phyloP scores from a whole-genome alignment of 176 grass and related monocot genomes.

The Carex cristatella region DNA sequence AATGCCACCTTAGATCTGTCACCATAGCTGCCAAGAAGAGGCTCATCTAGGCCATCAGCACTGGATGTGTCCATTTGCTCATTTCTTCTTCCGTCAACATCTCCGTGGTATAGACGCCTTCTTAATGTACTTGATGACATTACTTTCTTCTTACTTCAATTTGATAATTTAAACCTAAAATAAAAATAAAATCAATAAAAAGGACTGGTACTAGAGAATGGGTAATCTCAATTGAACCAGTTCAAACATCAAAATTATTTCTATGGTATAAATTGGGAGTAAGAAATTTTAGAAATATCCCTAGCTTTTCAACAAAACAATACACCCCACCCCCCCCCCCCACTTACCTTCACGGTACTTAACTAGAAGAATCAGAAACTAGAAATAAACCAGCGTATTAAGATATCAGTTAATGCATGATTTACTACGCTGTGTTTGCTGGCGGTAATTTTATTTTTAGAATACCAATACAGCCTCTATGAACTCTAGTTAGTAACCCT shows the following conservation, averaged over 20 bases:
- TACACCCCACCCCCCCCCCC: no score
- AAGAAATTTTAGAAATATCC: not conserved
- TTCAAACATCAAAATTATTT: not conserved
- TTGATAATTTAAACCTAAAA: not conserved
- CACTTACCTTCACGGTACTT: no score
- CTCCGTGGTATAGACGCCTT: slow-evolving; percentile 62
- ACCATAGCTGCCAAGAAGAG: slow-evolving; percentile 39
- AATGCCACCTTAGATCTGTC: slow-evolving; percentile 12
- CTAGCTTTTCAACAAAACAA: no score
- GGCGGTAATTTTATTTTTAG: not conserved
- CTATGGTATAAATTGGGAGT: not conserved
- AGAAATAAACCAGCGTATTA: not conserved
- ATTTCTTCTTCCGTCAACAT: slow-evolving; percentile 58
- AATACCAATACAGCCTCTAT: not conserved
- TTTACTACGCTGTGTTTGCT: not conserved
- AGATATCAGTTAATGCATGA: not conserved
- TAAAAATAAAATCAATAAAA: not conserved
- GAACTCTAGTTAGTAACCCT: not conserved
- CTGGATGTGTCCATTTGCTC: slow-evolving; percentile 48
- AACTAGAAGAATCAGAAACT: not conserved
- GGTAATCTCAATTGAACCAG: not conserved
- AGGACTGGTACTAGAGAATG: not conserved
- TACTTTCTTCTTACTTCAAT: not conserved
- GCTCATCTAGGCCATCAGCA: slow-evolving; percentile 51
- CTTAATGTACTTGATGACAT: slow-evolving; percentile 69